These are phyloP conservation scores for Cyclocybe cylindracea DNA, from an alignment of 768 basidiomycete species.

Conservation along the genomic window DNA sequence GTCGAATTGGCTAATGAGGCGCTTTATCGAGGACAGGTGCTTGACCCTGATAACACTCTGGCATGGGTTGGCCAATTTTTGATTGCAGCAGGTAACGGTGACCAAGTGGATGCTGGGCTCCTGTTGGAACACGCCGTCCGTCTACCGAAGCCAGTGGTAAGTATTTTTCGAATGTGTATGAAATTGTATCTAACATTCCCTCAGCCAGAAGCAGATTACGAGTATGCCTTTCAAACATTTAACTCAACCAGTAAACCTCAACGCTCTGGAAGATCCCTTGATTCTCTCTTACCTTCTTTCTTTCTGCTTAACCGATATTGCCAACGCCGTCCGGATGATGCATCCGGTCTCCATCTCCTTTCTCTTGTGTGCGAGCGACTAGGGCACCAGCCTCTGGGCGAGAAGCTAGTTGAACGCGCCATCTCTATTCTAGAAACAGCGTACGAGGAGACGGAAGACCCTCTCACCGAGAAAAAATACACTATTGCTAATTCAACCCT, in stretches of 20 bases:
- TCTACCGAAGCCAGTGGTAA: conserved; percentile 57
- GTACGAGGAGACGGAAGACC: conserved; percentile 88
- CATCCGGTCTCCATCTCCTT: conserved; percentile 79
- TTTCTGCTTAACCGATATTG: conserved; percentile 80
- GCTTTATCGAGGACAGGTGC: conserved; percentile 82
- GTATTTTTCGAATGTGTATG: conserved; percentile 21
- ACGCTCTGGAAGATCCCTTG: conserved; percentile 23
- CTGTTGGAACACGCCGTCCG: conserved; percentile 75
- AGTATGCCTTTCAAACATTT: conserved; percentile 68
- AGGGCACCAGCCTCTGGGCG: conserved; percentile 65
- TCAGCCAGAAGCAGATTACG: conserved; percentile 82
- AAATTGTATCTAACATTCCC: background rate
- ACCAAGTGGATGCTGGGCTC: conserved; percentile 60
- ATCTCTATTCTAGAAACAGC: conserved; percentile 77
- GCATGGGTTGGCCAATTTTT: conserved; percentile 93
- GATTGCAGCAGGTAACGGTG: conserved; percentile 60
- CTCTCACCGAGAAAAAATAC: conserved; percentile 75
- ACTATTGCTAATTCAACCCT: conserved; percentile 81
- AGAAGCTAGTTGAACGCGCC: conserved; percentile 56
- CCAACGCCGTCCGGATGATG: conserved; percentile 64
- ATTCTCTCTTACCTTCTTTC: conserved; percentile 72
- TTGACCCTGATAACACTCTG: conserved; percentile 86
- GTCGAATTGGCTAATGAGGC: conserved; percentile 82
- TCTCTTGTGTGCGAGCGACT: conserved; percentile 85
- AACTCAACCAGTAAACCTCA: conserved; percentile 18